Conservation (phyloP, 768 basidiomycete species). For the Hypholoma fasciculare region DNA sequence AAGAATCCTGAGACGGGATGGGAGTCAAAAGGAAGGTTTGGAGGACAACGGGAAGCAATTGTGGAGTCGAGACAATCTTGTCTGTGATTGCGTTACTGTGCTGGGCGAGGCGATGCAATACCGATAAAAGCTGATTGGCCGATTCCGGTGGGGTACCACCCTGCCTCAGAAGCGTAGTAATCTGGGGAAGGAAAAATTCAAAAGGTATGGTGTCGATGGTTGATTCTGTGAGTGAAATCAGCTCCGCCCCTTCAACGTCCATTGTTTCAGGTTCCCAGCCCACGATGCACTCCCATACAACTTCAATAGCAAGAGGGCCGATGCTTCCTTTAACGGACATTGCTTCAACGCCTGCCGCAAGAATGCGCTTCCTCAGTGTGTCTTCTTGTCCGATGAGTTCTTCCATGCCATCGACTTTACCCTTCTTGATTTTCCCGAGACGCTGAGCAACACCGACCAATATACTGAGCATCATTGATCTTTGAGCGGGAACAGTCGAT, state of each 20-base stretch:
- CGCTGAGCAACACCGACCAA: conserved; percentile 56
- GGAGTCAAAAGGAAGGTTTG: conserved; percentile 58
- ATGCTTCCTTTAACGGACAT: conserved; percentile 65
- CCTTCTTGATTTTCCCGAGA: conserved; percentile 29
- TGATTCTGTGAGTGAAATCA: conserved; percentile 29
- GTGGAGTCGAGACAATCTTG: conserved; percentile 48
- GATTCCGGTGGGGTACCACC: conserved; percentile 49
- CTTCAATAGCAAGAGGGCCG: conserved; percentile 66
- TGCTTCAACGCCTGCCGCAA: conserved; percentile 68
- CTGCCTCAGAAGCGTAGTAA: conserved; percentile 38
- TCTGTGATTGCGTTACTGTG: conserved; percentile 56
- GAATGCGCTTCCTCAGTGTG: conserved; percentile 58
- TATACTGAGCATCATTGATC: conserved; percentile 78
- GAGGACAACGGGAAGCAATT: conserved; percentile 52
- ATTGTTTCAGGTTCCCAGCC: conserved; percentile 52
- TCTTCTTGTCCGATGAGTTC: conserved; percentile 40
- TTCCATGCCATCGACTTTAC: conserved; percentile 33
- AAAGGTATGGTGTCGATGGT: conserved; percentile 36
- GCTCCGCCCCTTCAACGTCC: conserved; percentile 48
- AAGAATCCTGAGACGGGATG: conserved; percentile 38
- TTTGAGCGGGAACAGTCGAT: conserved; percentile 82
- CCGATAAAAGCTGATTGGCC: conserved; percentile 52
- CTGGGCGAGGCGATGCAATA: conserved; percentile 62
- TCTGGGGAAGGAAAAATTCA: conserved; percentile 48
- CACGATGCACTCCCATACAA: conserved; percentile 74